Evolutionary conservation across 306 rosid species (phyloP).

Genomic region (Dryas alaskensis): DNA sequence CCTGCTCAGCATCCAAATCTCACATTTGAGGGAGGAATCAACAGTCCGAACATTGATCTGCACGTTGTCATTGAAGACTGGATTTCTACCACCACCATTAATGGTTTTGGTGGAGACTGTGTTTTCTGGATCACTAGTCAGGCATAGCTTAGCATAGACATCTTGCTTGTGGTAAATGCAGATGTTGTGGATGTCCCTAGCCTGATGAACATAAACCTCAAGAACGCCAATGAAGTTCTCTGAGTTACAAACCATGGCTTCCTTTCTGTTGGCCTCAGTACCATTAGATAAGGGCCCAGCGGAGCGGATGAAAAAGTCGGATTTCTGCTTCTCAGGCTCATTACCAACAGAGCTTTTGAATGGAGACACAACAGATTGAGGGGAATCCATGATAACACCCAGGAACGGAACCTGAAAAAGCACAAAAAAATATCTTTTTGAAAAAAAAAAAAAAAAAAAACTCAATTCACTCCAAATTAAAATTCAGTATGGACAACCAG

Average conservation of each 20-base stretch:
- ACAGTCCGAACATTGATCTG: conserved; percentile 49
- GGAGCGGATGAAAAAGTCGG: conserved; percentile 17
- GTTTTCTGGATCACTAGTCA: conserved; percentile 61
- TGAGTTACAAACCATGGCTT: conserved; percentile 21
- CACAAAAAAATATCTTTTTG: conserved; percentile 19
- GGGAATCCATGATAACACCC: conserved; percentile 73
- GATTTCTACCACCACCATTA: conserved; percentile 95
- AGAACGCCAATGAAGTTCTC: conserved; percentile 60
- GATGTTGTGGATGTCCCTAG: conserved; percentile 90
- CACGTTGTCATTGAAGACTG: conserved; percentile 78
- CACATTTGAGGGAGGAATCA: conserved; percentile 75
- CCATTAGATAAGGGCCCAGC: conserved; percentile 42
- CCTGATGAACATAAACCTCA: conserved; percentile 73
- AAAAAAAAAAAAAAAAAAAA: not conserved
- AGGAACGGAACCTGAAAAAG: conserved; percentile 34
- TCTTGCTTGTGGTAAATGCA: conserved; percentile 99
- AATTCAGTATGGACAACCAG: conserved; percentile 5
- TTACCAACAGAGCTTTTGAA: conserved; percentile 41
- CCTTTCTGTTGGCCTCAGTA: conserved; percentile 49
- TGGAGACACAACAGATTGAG: conserved; percentile 86
- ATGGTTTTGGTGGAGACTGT: conserved; percentile 70
- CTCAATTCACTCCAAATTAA: conserved; percentile 17
- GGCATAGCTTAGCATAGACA: conserved; percentile 82
- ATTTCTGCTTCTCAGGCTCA: conserved; percentile 46
- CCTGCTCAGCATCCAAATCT: conserved; percentile 96